Base-by-base conservation (phyloP, 768 basidiomycete genomes). In the Trametes cinnabarina region DNA sequence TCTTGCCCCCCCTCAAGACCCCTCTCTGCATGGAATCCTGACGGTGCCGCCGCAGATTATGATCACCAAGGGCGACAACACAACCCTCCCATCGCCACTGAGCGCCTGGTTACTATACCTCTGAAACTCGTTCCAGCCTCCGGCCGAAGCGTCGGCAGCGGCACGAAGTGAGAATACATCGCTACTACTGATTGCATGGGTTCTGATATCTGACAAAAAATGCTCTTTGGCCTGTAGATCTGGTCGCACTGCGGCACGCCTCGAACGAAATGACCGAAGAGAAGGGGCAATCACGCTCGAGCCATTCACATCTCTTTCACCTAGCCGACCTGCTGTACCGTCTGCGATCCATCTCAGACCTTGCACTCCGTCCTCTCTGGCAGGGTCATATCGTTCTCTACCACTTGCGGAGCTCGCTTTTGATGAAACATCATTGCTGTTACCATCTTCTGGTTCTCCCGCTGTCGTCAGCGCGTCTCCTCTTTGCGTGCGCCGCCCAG, bases 11-110 rank as follows among this genome's bases (percentile, higher is more conserved):
- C 11, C 20, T 14, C n/a, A 43, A 26, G 51, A 25, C 53, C 62
- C 1, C 30, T 58, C 14, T 47, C 57, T 5, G 57, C 34, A 1
- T 58, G 57, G 57, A 51, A 51, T 23, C 49, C 54, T 11, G 41
- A 14, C 22, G 17, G 44, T 14, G 4, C 8, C 9, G 14, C 17
- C 17, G 22, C 14, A 4, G 9, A 25, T 22, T 25, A 28, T 14
- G 35, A 20, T 7, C 28, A 17, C 3, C 9, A n/a, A 44, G 3
- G 19, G 14, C 15, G 28, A 14, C 28, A n/a, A 9, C 26, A 22
- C 17, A n/a, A 11, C 19, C 3, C 20, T 2, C n/a, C 46, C 15
- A 15, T 4, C 15, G 2, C 23, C 3, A 4, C n/a, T 8, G 26
- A 50, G 17, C 20, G 51, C 12, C 23, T 50, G 35, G 32, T 50